Base-by-base conservation (phyloP, 495 filamentous ascomycete species). In the Daldinia loculata region DNA sequence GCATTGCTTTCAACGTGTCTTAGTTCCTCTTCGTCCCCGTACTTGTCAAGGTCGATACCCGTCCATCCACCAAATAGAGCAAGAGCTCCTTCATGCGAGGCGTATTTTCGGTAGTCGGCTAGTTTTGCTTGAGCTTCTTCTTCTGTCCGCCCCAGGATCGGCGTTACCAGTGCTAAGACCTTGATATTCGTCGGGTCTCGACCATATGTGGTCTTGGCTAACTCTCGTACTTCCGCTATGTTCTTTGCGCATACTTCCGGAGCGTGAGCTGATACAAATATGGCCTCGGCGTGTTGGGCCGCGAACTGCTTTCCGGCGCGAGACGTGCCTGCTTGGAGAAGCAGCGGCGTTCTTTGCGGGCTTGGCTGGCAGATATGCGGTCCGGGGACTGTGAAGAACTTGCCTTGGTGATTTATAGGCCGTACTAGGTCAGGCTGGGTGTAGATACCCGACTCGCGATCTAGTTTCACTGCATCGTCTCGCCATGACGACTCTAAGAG, bases 401-500 rank as follows among this genome's bases (percentile, higher is more conserved):
- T 87, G 32, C 90, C 90, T 1, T 78, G 66, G 76, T 92, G 90
- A 78, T 91, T 87, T 78, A 93, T 91, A 63, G 86, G 72, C 3
- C 88, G 79, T 1, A 92, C 84, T 6, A 82, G 81, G 4, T 81
- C 70, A 1, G 90, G 89, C 30, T 89, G 84, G 4, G 86, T 87
- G 79, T 89, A 90, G 63, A 89, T 79, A 2, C 85, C 85, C 11
- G 75, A 78, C 56, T 84, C 74, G 43, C 83, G 83, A 66, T 91
- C 85, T 4, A 84, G 83, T 22, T 84, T 76, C 0, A 92, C 86
- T 43, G 90, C 89, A 65, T 92, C 90, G 61, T 87, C 84, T 6
- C 88, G 82, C 89, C 89, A 92, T 9, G 88, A 91, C 17, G 87
- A 88, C 69, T 91, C 86, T 78, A 86, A 86, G 2, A 92, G 85